Evolutionary conservation across 75 land plant genomes (phyloP), one percentile per base, ranked within the genome.

Genomic region (Larix kaempferi): DNA sequence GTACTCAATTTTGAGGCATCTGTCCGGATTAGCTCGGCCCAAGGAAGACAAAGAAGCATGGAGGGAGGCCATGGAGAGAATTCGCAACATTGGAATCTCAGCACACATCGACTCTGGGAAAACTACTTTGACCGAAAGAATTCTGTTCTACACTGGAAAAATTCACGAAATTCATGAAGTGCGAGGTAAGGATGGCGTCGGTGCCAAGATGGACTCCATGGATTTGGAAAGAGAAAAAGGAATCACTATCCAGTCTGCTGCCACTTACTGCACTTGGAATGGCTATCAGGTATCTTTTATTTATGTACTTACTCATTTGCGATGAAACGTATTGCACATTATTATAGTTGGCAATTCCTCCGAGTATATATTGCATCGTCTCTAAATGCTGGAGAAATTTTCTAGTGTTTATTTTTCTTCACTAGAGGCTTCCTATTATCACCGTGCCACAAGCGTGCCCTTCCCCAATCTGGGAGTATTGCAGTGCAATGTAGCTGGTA

Each of bases 171-270:
- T 98, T 57, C 99, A 97, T 44, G 99, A 97, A 83, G 99, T 97
- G 33, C 74, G 99, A 16, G 99, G 99, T 6, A 90, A 86, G 76
- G 96, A 98, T 65, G 99, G 99, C 15, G 99, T 98, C 12, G 99
- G 99, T 0, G 99, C 98, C 13, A 98, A 95, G 88, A 98, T 98
- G 99, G 99, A 98, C 78, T 98, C 98, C 56, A 98, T 98, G 99
- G 99, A 98, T 78, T 83, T 95, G 78, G 99, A 98, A 85, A 81
- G 98, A 37, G 99, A 98, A 86, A 93, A 93, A 79, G 99, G 99
- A 49, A 98, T 98, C 72, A 98, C 99, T 5, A 98, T 98, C 66
- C 95, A 95, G 81, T 98, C 99, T 14, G 99, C 99, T 7, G 99
- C 99, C 61, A 98, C 99, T 10, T 88, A 88, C 87, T 98, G 99